Conservation (phyloP, 2,329 filamentous ascomycete species). For the Alternaria sp. region DNA sequence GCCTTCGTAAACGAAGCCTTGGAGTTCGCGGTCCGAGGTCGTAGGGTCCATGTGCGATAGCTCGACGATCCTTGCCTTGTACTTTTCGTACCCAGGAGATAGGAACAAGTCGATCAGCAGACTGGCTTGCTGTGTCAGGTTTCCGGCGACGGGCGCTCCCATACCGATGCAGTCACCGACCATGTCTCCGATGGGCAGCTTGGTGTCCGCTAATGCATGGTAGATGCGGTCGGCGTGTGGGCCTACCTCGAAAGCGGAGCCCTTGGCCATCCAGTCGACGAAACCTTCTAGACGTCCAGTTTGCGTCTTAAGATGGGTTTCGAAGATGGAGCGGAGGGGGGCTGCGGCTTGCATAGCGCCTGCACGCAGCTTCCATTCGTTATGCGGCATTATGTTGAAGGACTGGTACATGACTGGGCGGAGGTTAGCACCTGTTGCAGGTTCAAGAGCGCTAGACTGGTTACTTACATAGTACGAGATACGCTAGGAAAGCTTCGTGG, state of each 20-base stretch:
- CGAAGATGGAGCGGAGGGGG: constrained; percentile 70
- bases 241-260: constrained; percentile 63
- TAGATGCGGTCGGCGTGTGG: constrained; percentile 60
- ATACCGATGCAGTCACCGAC: constrained; percentile 59
- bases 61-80: constrained; percentile 59
- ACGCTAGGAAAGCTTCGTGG: constrained; percentile 57
- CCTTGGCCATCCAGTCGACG: constrained; percentile 53
- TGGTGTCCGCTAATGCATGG: constrained; percentile 55
- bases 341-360: constrained; percentile 57
- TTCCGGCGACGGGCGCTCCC: constrained; percentile 58
- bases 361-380: constrained; percentile 58
- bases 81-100: constrained; percentile 56
- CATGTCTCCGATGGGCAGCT: constrained; percentile 56
- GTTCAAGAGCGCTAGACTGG: not conserved
- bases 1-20: constrained; percentile 62
- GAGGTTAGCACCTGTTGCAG: not conserved
- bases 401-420: constrained; percentile 58
- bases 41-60: constrained; percentile 55
- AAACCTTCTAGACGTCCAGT: constrained; percentile 60
- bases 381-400: constrained; percentile 60
- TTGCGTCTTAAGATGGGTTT: constrained; percentile 70
- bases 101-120: constrained; percentile 61
- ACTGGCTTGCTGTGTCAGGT: constrained; percentile 61
- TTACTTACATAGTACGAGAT: constrained; percentile 64
- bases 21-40: constrained; percentile 63